Evolutionary conservation across 1,139 yeast species (phyloP).

Genomic region (Yamadazyma sp.): DNA sequence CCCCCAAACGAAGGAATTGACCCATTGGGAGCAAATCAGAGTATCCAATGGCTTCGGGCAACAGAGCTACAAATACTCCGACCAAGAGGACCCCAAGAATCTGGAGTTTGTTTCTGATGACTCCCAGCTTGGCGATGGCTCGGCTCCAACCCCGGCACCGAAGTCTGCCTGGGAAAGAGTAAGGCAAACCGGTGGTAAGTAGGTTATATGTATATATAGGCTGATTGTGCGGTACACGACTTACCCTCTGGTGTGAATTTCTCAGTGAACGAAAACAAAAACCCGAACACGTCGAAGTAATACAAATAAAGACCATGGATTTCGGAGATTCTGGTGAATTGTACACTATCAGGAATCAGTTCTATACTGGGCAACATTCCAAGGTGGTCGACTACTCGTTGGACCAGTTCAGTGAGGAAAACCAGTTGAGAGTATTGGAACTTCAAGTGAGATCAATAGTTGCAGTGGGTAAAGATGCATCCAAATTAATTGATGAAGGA

Average conservation of each 20-base stretch:
- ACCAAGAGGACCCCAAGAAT: not conserved
- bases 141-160: not conserved
- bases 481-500: constrained; percentile 38
- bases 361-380: constrained; percentile 46
- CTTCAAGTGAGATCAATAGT: constrained; percentile 45
- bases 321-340: constrained; percentile 45
- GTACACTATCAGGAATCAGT: constrained; percentile 45
- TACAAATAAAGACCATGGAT: constrained; percentile 25
- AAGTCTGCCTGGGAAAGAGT: constrained; percentile 9
- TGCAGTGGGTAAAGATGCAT: constrained; percentile 42
- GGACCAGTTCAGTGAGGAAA: constrained; percentile 36
- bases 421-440: constrained; percentile 41
- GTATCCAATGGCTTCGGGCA: constrained; percentile 27
- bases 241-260: too few relatives aligned
- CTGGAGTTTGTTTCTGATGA: not conserved
- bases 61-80: not conserved
- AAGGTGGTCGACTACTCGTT: constrained; percentile 34
- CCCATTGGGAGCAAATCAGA: constrained; percentile 36
- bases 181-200: constrained; percentile 5
- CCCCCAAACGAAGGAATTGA: constrained; percentile 11
- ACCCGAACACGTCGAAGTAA: not conserved
- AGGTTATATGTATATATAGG: not conserved
- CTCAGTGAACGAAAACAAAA: not conserved
- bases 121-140: not conserved
- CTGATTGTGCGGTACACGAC: not conserved